Evolutionary conservation across 768 basidiomycete genomes (phyloP).

Genomic region (Kwoniella dendrophila): DNA sequence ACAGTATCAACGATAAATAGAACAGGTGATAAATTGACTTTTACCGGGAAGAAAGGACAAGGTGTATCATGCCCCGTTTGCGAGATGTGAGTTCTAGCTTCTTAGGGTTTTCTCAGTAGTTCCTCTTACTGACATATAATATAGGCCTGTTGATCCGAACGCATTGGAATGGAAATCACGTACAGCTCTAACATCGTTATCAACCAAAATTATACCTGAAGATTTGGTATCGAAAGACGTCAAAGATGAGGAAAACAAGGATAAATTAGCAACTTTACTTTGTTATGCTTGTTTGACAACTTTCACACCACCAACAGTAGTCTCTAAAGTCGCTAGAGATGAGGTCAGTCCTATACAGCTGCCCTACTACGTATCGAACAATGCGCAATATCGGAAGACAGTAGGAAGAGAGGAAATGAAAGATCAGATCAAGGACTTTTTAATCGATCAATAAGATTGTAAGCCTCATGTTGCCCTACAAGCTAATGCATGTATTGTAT

Average conservation of each 20-base stretch:
- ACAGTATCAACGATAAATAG: constrained; percentile 55
- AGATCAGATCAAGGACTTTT: constrained; percentile 38
- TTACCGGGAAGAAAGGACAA: constrained; percentile 30
- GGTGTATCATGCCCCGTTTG: constrained; percentile 41
- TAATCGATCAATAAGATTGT: constrained; percentile 39
- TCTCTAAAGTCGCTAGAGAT: background rate
- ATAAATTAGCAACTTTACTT: constrained; percentile 33
- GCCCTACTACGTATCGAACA: constrained; percentile 39
- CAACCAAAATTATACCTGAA: constrained; percentile 5
- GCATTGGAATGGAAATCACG: constrained; percentile 52
- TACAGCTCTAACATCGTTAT: constrained; percentile 46
- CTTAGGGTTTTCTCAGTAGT: background rate
- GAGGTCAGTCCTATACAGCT: constrained; percentile 20
- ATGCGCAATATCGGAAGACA: constrained; percentile 9
- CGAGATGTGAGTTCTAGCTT: constrained; percentile 36
- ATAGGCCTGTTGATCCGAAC: constrained; percentile 49
- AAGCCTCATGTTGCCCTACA: no score
- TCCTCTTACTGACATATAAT: background rate
- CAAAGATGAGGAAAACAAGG: background rate
- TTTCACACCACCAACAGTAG: constrained; percentile 29
- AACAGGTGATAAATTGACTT: constrained; percentile 54
- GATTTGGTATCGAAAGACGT: background rate
- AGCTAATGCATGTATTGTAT: no score
- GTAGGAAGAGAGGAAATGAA: constrained; percentile 40
- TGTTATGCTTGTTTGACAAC: constrained; percentile 55